Percentiles rank a stretch among this genome's conserved stretches.
Conservation (phyloP, 1,284 basidiomycete species). For the Filobasidium uniguttulatum region DNA sequence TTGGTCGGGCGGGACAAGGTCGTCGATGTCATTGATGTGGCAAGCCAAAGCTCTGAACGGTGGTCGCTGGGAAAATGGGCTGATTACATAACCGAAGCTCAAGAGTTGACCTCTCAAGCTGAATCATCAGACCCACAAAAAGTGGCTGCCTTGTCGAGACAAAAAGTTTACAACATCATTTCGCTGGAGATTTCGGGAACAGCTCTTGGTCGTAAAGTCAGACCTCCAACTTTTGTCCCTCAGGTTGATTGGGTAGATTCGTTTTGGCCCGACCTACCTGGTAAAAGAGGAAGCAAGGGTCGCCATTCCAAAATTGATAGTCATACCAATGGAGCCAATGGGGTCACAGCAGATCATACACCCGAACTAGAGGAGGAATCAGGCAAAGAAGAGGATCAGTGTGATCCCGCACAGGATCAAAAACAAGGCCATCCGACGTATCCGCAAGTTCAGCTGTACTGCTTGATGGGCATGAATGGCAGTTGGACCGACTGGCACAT, state of each 20-base stretch:
- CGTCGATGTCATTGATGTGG: conserved; percentile 81
- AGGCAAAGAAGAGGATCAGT: conserved; percentile 16
- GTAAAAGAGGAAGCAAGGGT: conserved; percentile 5
- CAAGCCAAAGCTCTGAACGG: conserved; percentile 58
- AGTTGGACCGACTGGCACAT: conserved; percentile 96
- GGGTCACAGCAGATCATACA: conserved; percentile 43
- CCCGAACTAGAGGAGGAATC: conserved; percentile 15
- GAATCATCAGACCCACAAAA: not conserved
- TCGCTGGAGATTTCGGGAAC: conserved; percentile 73
- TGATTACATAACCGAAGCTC: conserved; percentile 53
- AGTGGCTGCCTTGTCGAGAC: conserved; percentile 34
- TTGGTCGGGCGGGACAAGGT: conserved; percentile 61
- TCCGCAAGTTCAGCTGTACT: conserved; percentile 92
- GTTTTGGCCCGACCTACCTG: conserved; percentile 52
- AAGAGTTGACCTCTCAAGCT: conserved; percentile 33
- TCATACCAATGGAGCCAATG: conserved; percentile 42
- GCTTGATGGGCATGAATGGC: conserved; percentile 49
- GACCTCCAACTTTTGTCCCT: conserved; percentile 69
- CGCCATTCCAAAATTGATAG: conserved; percentile 1
- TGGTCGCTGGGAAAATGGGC: conserved; percentile 89
- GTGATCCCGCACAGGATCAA: no score
- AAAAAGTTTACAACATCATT: conserved; percentile 77
- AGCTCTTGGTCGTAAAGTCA: conserved; percentile 55
- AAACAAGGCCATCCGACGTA: conserved; percentile 38
- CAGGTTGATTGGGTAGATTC: conserved; percentile 95